Base-by-base conservation (phyloP, 805 yeast genomes). In the Yamadazyma paraphyllophila region DNA sequence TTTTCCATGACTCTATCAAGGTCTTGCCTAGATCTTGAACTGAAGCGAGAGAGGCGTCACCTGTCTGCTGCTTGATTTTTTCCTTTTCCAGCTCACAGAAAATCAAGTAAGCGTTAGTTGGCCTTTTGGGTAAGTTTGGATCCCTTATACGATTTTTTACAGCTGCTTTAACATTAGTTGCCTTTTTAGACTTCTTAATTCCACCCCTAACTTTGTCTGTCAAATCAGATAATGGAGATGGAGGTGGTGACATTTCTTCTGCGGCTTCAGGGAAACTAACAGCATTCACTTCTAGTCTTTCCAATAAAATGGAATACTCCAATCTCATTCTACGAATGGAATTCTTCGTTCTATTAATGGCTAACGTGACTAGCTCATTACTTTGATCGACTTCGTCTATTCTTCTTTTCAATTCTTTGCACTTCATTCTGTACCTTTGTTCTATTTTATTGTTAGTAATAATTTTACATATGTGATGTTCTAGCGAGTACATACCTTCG, bases 1-100 rank as follows among this genome's bases (percentile, higher is more conserved):
- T 73, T 58, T 87, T 87, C 97, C 97, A 91, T 3, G 85, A 83
- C 51, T 88, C 96, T 1, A 96, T 81, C 70, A 91, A 71, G 12
- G 85, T 84, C 57, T 80, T 83, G 2, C 96, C 83, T 37, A 88
- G 71, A 59, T 91, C 97, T 33, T 67, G 67, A 14, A 67, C 59
- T 9, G 48, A 39, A 30, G 38, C 31, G 3, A 51, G 39, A 11
- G 48, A 48, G 13, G 35, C 39, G 25, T 59, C 60, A 8, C 82
- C 83, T n/a, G 65, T 64, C 49, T 80, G 85, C 41, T 76, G 73
- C 50, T 79, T 81, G 32, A 88, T 76, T 41, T 77, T 72, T 39
- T 88, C 96, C 63, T 87, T 87, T 58, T 88, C 95, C 67, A 78
- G 68, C 48, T 91, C 97, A 65, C 97, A 91, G 59, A 85, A 90